Evolutionary conservation across 345 rosid genomes (phyloP).

Genomic region (Geranium brycei): DNA sequence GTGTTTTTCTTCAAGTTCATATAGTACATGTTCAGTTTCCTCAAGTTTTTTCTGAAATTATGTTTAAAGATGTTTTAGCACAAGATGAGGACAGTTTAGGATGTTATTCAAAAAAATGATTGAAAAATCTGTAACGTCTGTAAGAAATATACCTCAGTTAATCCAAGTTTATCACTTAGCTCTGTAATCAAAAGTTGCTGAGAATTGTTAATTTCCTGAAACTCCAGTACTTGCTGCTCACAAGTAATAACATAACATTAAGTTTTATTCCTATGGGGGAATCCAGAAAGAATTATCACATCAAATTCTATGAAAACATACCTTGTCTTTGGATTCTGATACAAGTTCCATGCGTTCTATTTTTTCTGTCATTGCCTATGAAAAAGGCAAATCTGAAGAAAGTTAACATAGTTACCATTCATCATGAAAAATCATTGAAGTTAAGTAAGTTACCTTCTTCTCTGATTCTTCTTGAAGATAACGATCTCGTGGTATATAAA

Average conservation of each 20-base stretch:
- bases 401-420: not conserved
- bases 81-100: too few relatives aligned
- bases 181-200: constrained; percentile 61
- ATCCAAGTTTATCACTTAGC: constrained; percentile 66
- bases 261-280: too few relatives aligned
- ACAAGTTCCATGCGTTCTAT: constrained; percentile 83
- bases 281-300: too few relatives aligned
- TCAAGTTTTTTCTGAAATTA: constrained; percentile 61
- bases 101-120: too few relatives aligned
- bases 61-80: too few relatives aligned
- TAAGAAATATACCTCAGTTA: constrained; percentile 51
- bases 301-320: constrained; percentile 9
- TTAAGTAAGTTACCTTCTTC: constrained; percentile 54
- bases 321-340: constrained; percentile 80
- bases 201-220: constrained; percentile 72
- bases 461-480: constrained; percentile 89
- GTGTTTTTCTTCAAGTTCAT: constrained; percentile 88
- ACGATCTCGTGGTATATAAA: constrained; percentile 86
- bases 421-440: not conserved
- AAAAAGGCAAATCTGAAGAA: constrained; percentile 1
- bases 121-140: not conserved
- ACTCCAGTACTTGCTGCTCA: constrained; percentile 66
- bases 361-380: constrained; percentile 91
- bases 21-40: constrained; percentile 69
- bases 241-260: constrained; percentile 3